These are phyloP conservation scores for Neoscytalidium dimidiatum DNA, from an alignment of 2,329 filamentous ascomycete genomes.

Conservation along the genomic window DNA sequence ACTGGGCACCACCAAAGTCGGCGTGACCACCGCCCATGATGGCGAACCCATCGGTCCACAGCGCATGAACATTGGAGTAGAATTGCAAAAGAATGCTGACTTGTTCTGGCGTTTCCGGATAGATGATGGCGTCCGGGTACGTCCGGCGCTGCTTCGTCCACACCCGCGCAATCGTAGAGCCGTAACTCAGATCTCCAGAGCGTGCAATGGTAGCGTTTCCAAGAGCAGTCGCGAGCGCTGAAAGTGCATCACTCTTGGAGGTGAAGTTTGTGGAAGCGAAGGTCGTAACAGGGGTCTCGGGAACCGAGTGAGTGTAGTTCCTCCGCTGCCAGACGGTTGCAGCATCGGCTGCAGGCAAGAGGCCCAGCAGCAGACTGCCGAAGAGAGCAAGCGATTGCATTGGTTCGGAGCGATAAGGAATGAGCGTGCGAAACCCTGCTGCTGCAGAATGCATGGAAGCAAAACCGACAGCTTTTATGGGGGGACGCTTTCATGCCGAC, in stretches of 20 bases:
- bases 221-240: neutral
- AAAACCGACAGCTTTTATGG: neutral
- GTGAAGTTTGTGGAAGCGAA: neutral
- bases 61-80: constrained; percentile 9
- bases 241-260: constrained; percentile 5
- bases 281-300: neutral
- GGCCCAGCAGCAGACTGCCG: constrained; percentile 8
- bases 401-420: neutral
- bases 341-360: constrained; percentile 6
- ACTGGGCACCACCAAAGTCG: constrained; percentile 13
- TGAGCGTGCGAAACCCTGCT: neutral
- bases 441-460: neutral
- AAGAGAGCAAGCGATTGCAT: constrained; percentile 2
- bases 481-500: neutral
- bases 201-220: constrained; percentile 13
- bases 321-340: constrained; percentile 7
- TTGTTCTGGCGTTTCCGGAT: constrained; percentile 7
- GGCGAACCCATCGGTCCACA: constrained; percentile 11
- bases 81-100: constrained; percentile 18
- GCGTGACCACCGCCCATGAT: constrained; percentile 17
- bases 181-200: neutral
- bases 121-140: constrained; percentile 10
- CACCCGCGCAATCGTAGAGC: constrained; percentile 3
- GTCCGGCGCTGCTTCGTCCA: constrained; percentile 17
- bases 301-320: constrained; percentile 1